Base-by-base conservation (phyloP, 2,329 filamentous ascomycete species). In the Calycina marina region DNA sequence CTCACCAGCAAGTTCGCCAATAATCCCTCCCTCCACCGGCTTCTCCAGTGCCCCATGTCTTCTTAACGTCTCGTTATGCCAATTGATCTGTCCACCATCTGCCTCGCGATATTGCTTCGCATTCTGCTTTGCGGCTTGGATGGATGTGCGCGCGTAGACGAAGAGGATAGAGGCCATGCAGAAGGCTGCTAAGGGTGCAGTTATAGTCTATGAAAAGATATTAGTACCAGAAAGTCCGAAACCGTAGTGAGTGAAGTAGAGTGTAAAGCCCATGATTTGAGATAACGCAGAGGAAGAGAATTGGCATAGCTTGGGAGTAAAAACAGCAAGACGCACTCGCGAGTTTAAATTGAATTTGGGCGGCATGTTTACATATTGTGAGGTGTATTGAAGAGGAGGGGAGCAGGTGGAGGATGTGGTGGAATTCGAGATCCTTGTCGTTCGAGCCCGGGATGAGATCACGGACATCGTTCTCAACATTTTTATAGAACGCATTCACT, bases 121-220 rank as follows among this genome's bases (percentile, higher is more conserved):
- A 41, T 79, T 77, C 28, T 67, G 60, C 44, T 77, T 77, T 3
- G 77, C 77, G 14, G 72, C 68, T 38, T 65, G 61, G 40, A 81
- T 80, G 14, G 69, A 74, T 6, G 67, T 75, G 31, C 75, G 58
- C 16, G 72, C 62, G 54, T 81, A 81, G 25, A 60, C 61, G 36
- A 69, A 62, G 14, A 69, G 52, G 9, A 69, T 47, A 28, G 57
- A 54, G 3, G 65, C 65, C 65, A 69, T 69, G 12, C 61, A 63
- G 38, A 67, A 67, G 24, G 65, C 65, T 12, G 65, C 65, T 14
- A 62, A 48, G 6, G 65, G 65, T 32, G 63, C 62, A 37, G 62
- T 60, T 35, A 68, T 29, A 25, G 42, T 47, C 49, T 51, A 18
- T n/a, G 22, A n/a, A n/a, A n/a, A n/a, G 20, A 22, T 22, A n/a